Conservation (phyloP, 2,329 filamentous ascomycete genomes). For the Didymella sp. region DNA sequence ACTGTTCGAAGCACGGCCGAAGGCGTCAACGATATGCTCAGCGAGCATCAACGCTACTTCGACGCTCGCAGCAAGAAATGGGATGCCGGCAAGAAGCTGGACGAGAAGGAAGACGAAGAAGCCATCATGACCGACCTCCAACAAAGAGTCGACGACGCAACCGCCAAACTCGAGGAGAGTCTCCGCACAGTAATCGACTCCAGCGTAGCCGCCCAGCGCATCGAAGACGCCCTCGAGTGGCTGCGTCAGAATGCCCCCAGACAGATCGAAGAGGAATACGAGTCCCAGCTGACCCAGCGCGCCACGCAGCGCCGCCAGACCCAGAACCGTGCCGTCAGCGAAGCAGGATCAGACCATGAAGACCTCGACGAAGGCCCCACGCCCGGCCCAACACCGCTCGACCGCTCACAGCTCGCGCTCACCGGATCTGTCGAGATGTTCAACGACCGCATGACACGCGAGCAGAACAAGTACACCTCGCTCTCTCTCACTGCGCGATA, state of each 20-base stretch:
- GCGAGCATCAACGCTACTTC: conserved; percentile 48
- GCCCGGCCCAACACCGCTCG: conserved; percentile 49
- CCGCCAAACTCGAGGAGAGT: conserved; percentile 62
- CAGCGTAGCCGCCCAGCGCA: conserved; percentile 54
- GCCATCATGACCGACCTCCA: conserved; percentile 49
- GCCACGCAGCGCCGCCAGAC: conserved; percentile 34
- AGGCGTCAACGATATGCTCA: conserved; percentile 64
- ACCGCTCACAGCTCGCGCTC: conserved; percentile 42
- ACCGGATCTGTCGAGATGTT: conserved; percentile 50
- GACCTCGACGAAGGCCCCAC: conserved; percentile 46
- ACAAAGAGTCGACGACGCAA: conserved; percentile 59
- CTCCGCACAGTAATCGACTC: conserved; percentile 67
- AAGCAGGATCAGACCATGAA: conserved; percentile 46
- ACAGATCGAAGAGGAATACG: conserved; percentile 37
- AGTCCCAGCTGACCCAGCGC: conserved; percentile 48
- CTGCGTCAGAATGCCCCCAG: conserved; percentile 49
- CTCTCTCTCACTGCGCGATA: conserved; percentile 57
- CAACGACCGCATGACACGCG: conserved; percentile 46
- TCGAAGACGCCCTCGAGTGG: conserved; percentile 55
- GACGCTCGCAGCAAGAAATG: conserved; percentile 44
- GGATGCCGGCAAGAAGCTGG: conserved; percentile 45
- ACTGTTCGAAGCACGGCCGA: conserved; percentile 59
- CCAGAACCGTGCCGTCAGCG: conserved; percentile 24
- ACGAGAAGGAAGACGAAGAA: conserved; percentile 51
- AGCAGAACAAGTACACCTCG: conserved; percentile 55